Conservation (phyloP, 441 rosid genomes). For the Gossypium davidsonii region DNA sequence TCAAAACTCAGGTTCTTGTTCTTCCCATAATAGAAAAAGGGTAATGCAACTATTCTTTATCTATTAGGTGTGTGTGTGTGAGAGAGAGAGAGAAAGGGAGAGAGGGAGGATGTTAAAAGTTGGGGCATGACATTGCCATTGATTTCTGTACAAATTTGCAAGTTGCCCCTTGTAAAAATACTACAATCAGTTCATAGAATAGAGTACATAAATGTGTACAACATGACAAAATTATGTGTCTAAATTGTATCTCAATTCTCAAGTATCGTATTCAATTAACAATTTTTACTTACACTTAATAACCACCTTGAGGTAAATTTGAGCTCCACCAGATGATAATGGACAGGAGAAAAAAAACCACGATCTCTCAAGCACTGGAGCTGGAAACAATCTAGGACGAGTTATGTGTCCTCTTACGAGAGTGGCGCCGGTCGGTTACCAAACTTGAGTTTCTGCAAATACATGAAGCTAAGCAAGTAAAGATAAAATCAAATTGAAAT, state of each 20-base stretch:
- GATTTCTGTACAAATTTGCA: constrained; percentile 34
- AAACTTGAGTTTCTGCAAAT: constrained; percentile 36
- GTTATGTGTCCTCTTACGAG: constrained; percentile 35
- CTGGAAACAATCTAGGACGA: constrained; percentile 17
- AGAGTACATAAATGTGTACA: constrained; percentile 26
- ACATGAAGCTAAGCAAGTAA: constrained; percentile 1
- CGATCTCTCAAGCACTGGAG: background rate
- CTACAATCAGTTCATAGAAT: constrained; percentile 5
- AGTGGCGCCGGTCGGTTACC: constrained; percentile 18
- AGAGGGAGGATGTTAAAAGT: background rate
- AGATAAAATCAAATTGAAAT: background rate
- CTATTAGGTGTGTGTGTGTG: background rate
- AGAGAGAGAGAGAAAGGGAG: background rate
- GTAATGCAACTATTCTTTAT: background rate
- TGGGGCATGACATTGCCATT: constrained; percentile 17
- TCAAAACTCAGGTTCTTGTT: too few species aligned
- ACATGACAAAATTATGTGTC: constrained; percentile 22
- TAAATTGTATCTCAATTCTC: constrained; percentile 2
- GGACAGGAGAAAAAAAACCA: background rate
- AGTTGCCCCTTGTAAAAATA: constrained; percentile 17
- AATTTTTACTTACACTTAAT: constrained; percentile 9
- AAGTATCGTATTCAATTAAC: constrained; percentile 6
- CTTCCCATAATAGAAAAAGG: background rate
- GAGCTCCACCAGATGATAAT: constrained; percentile 10
- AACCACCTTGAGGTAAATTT: constrained; percentile 13